Evolutionary conservation across 768 basidiomycete species (phyloP).

Genomic region (Leucocoprinus birnbaumii): DNA sequence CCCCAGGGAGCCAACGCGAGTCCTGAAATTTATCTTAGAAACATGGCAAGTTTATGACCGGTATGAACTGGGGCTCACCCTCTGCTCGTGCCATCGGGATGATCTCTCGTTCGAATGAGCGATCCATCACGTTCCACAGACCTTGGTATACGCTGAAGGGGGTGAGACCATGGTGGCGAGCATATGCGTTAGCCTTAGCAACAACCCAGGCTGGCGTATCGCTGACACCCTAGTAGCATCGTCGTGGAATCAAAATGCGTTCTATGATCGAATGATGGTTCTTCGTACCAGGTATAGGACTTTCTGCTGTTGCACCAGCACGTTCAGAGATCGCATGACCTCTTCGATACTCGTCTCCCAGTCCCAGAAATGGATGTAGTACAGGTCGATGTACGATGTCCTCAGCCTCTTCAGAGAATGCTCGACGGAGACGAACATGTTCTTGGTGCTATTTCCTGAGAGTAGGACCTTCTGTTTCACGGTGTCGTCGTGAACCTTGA

Average conservation of each 20-base stretch:
- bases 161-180: slow-evolving; percentile 41
- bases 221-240: slow-evolving; percentile 29
- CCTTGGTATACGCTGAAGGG: slow-evolving; percentile 58
- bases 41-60: slow-evolving; percentile 14
- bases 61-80: slow-evolving; percentile 26
- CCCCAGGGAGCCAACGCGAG: slow-evolving; percentile 31
- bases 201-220: slow-evolving; percentile 50
- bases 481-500: slow-evolving; percentile 21
- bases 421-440: slow-evolving; percentile 33
- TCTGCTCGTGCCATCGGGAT: slow-evolving; percentile 40
- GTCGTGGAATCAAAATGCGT: not conserved
- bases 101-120: slow-evolving; percentile 53
- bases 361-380: slow-evolving; percentile 49
- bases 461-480: slow-evolving; percentile 27
- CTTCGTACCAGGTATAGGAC: slow-evolving; percentile 38
- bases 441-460: slow-evolving; percentile 41
- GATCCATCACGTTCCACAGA: slow-evolving; percentile 37
- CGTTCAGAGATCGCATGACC: slow-evolving; percentile 51
- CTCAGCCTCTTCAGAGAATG: slow-evolving; percentile 39
- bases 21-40: slow-evolving; percentile 13
- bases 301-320: slow-evolving; percentile 47
- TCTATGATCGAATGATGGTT: no score
- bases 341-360: slow-evolving; percentile 49
- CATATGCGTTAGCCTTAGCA: slow-evolving; percentile 46
- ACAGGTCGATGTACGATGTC: slow-evolving; percentile 30